Base-by-base conservation (phyloP, 345 rosid genomes). In the Cardamine chenopodiifolia region DNA sequence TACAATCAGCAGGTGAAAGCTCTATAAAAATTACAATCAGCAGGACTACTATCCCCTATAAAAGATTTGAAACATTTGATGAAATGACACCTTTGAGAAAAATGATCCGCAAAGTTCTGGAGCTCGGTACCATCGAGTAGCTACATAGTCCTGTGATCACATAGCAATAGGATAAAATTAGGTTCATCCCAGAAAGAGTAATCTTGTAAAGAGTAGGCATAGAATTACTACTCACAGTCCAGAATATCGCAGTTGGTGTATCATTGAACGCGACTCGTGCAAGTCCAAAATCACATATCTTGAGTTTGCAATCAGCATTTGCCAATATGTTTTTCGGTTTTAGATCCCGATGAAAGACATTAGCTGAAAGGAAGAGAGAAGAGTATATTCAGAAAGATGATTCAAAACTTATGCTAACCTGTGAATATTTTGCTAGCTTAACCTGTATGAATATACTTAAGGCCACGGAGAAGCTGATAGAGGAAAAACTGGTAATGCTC, bases 271-370 rank as follows among this genome's bases (percentile, higher is more conserved):
- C 97, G 55, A 93, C 98, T 75, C 98, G 84, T 39, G 97, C 98
- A 2, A 93, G 97, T n/a, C 98, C 98, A 83, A 93, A 93, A 83
- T 93, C 98, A 83, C 98, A 93, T 37, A 93, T 84, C 89, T 93
- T 93, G 70, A 93, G 92, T 78, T 91, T 93, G 83, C 97, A 93
- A 77, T 93, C 96, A 4, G 97, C 97, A 84, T 93, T 93, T 19
- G 98, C 98, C 64, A 93, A 80, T 79, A 93, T 93, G 70, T 91
- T 93, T 74, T 91, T 93, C 0, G 98, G 98, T 82, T 93, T 93
- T 14, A 93, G 78, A 83, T 93, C 98, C 53, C 98, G 84, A 68
- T 91, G 98, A 76, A 90, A 93, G 53, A 93, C 98, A 83, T 93
- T 93, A 9, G 97, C 97, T 90, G 73, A 76, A 82, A 62, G 35